phyloP scores from a whole-genome alignment of 257 asterid species.

The Schizonepeta tenuifolia region DNA sequence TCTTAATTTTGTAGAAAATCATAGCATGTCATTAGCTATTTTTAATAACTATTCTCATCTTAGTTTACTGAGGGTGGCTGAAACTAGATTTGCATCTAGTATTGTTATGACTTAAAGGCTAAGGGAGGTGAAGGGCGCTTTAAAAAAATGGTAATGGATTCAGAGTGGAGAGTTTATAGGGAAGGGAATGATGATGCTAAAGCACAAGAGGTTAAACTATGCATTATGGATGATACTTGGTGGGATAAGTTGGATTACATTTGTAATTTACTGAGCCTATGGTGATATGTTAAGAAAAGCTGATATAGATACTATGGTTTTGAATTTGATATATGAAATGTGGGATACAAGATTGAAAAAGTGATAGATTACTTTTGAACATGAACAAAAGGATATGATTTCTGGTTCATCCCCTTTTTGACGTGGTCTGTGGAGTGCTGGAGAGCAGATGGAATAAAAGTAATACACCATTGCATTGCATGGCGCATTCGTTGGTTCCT shows the following conservation, averaged over 20 bases:
- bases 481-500: not conserved
- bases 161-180: not conserved
- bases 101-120: not conserved
- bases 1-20: not conserved
- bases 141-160: not conserved
- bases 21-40: not conserved
- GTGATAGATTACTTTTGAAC: not conserved
- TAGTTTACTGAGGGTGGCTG: not conserved
- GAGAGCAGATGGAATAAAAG: not conserved
- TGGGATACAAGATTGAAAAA: not conserved
- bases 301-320: not conserved
- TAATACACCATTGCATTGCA: slow-evolving; percentile 2
- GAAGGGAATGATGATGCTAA: not conserved
- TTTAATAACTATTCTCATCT: not conserved
- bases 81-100: slow-evolving; percentile 22
- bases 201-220: slow-evolving; percentile 1
- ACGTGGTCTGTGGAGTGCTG: not conserved
- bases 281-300: not conserved
- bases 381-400: not conserved
- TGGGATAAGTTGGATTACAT: not conserved
- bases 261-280: not conserved
- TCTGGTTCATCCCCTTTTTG: not conserved
- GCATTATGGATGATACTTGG: not conserved
- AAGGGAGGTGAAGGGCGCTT: not conserved
- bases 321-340: not conserved